Percentiles rank a stretch among this genome's conserved stretches.
Conservation (phyloP, 2,329 filamentous ascomycete species). For the Neonectria coccinea region DNA sequence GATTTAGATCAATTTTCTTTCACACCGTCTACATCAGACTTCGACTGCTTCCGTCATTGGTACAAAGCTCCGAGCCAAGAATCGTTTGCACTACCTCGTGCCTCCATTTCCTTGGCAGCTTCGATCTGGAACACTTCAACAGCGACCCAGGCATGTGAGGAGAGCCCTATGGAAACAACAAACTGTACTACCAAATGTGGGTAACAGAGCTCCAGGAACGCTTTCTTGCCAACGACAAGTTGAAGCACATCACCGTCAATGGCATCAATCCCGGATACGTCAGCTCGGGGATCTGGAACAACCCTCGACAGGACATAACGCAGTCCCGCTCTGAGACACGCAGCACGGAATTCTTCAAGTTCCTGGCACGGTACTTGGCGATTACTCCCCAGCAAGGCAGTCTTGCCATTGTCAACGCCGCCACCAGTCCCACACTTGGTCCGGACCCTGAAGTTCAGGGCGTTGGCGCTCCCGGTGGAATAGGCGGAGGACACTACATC, state of each 20-base stretch:
- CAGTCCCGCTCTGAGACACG: not conserved
- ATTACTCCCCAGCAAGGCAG: slow-evolving; percentile 10
- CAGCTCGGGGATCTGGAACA: slow-evolving; percentile 9
- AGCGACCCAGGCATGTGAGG: not conserved
- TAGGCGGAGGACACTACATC: slow-evolving; percentile 6
- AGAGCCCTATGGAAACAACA: slow-evolving; percentile 15
- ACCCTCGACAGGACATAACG: not conserved
- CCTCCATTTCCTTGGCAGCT: slow-evolving; percentile 3
- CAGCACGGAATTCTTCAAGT: not conserved
- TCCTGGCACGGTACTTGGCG: not conserved
- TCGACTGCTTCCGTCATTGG: slow-evolving; percentile 11
- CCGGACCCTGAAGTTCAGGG: not conserved
- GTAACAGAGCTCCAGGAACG: slow-evolving; percentile 13
- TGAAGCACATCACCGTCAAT: slow-evolving; percentile 17
- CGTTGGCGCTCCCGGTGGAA: not conserved
- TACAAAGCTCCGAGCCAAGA: slow-evolving; percentile 2
- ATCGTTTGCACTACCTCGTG: slow-evolving; percentile 12
- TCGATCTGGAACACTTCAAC: slow-evolving; percentile 14
- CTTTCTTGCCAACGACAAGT: not conserved
- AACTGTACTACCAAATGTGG: slow-evolving; percentile 18
- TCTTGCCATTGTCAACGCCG: slow-evolving; percentile 15
- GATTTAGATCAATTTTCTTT: slow-evolving; percentile 18
- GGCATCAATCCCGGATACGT: slow-evolving; percentile 18
- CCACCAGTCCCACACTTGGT: not conserved
- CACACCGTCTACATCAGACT: slow-evolving; percentile 14